Evolutionary conservation across 2,329 filamentous ascomycete genomes (phyloP), one percentile per base, ranked within the genome.

Genomic region (Microdochium trichocladiopsis): DNA sequence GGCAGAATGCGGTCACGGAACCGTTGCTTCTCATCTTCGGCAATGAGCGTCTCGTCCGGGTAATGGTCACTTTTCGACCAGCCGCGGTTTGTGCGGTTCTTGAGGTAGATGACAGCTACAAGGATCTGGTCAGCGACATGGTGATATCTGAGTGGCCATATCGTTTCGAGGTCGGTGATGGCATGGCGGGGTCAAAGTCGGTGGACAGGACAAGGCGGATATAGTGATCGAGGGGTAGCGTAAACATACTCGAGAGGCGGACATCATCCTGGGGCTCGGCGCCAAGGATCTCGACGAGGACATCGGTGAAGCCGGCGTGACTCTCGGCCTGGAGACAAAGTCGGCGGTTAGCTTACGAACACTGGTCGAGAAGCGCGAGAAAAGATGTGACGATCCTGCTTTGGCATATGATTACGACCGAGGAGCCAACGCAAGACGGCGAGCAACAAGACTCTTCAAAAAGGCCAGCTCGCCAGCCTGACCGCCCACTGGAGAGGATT

Each of bases 81-180:
- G 63, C 90, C 91, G 67, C 92, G 88, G 69, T 88, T 93, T 69
- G 97, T 88, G 67, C 92, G 88, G 74, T 99, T 97, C 77, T 99
- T 99, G 69, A 97, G 84, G 74, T 97, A 99, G 62, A 99, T 90
- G 66, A 93, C 92, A 65, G 91, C 93, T 96, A 70, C 56, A 56
- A 48, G 53, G 50, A 48, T 52, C 53, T 60, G 51, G 47, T 25
- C 50, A 51, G 45, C 23, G 24, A 24, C 4, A 24, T 6, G 8
- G 28, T 31, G 28, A 31, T 31, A 8, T 31, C 28, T 16, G 31
- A 10, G 23, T 14, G 62, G 58, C 52, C 28, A 48, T 48, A 47
- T 25, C 18, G 49, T 43, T 24, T 18, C 8, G 28, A 33, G 23
- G 24, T 37, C 16, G 41, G 43, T 24, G 49, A 21, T 53, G 37